Evolutionary conservation across 2,329 filamentous ascomycete genomes (phyloP), one percentile per base, ranked within the genome.

Genomic region (Seiridium cupressi): DNA sequence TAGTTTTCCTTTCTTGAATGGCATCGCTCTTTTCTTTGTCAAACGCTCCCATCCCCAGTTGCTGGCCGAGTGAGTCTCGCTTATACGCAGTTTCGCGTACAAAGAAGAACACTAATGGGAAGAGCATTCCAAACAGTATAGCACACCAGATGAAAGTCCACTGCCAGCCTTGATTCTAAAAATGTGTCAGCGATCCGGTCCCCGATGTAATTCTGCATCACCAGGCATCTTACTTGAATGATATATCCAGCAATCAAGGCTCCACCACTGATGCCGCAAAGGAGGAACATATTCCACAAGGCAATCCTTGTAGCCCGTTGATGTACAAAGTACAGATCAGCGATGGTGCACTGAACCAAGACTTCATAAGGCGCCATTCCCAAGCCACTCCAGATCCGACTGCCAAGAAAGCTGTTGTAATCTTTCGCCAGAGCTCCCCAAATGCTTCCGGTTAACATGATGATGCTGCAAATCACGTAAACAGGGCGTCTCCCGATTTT

Each of bases 311-410:
- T 77, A 3, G 76, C 79, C 5, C 79, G 74, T 68, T 81, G 72
- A 61, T 80, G 78, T 4, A 80, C 76, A 60, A 77, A 81, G 64
- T 78, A 81, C 35, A 80, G 65, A 55, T 80, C 79, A 5, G 76
- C 76, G 51, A 80, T 77, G 1, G 79, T 83, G 65, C 79, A 80
- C 68, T 83, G 81, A 4, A 84, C 80, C 5, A 85, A 69, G 2
- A 81, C 76, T 64, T 84, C 82, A 59, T 78, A 79, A 0, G 81
- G 76, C 0, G 80, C 79, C 77, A 82, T 82, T 4, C 79, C 79
- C 4, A 83, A 66, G 3, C 77, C 81, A 4, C 75, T 75, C 31
- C 82, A 70, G 40, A 82, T 73, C 10, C 80, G 73, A 55, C 76
- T 79, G 3, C 72, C 80, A 0, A 82, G 68, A 62, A 83, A 81